These are phyloP conservation scores for Spiraea crenata DNA, from an alignment of 331 rosid species.

Conservation along the genomic window DNA sequence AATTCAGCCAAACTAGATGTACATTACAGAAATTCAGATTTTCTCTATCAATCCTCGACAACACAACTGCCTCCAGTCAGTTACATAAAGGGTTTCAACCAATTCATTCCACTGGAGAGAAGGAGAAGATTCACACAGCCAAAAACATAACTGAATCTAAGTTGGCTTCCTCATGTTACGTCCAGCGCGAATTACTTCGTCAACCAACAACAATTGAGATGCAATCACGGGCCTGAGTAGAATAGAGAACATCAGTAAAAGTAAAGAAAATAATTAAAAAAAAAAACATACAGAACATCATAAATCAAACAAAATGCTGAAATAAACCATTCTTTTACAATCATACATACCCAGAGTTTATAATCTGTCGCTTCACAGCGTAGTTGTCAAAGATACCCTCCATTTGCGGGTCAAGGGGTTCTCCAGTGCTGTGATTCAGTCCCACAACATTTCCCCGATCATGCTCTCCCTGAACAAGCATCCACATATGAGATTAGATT, in stretches of 20 bases:
- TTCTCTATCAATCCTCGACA: conserved; percentile 4
- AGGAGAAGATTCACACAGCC: conserved; percentile 6
- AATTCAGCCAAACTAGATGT: not conserved
- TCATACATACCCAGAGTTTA: conserved; percentile 77
- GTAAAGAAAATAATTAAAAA: not conserved
- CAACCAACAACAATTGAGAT: conserved; percentile 88
- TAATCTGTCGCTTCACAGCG: conserved; percentile 89
- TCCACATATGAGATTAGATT: conserved; percentile 4
- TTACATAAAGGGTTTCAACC: conserved; percentile 13
- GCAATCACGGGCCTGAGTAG: conserved; percentile 86
- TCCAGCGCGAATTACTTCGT: conserved; percentile 97
- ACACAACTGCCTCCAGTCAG: not conserved
- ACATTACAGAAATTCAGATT: not conserved
- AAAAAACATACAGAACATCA: not conserved
- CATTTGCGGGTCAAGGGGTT: conserved; percentile 84
- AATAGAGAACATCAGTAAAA: not conserved
- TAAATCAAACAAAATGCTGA: not conserved
- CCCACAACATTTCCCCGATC: conserved; percentile 83
- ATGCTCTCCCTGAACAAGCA: conserved; percentile 80
- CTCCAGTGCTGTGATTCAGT: conserved; percentile 80
- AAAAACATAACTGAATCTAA: conserved; percentile 26
- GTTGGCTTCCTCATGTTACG: conserved; percentile 91
- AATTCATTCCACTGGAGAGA: conserved; percentile 19
- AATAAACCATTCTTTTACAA: not conserved
- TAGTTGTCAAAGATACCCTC: conserved; percentile 98